Evolutionary conservation across 352 stramenopile species (phyloP).

Genomic region (Globisporangium carolinianum): DNA sequence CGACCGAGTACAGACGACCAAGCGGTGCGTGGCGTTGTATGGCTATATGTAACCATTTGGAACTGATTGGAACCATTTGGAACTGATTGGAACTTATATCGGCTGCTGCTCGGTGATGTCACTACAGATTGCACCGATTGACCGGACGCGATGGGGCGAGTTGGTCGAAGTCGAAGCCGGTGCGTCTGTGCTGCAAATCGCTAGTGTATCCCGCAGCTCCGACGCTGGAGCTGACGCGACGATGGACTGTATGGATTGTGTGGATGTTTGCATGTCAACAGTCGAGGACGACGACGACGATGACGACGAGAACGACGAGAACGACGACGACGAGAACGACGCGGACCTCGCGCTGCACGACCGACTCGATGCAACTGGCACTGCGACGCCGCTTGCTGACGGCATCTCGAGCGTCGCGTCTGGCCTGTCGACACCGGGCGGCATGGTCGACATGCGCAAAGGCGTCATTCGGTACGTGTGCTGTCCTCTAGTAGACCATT

Average conservation of each 20-base stretch:
- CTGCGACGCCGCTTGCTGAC: slow-evolving; percentile 50
- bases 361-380: slow-evolving; percentile 44
- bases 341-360: slow-evolving; percentile 21
- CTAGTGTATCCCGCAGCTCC: too few species aligned
- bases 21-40: too few species aligned
- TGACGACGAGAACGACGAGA: slow-evolving; percentile 41
- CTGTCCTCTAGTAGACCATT: too few species aligned
- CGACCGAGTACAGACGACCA: slow-evolving; percentile 24
- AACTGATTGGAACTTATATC: too few species aligned
- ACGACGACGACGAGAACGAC: slow-evolving; percentile 24
- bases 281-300: neutral
- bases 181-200: neutral
- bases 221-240: too few species aligned
- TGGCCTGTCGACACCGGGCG: slow-evolving; percentile 58
- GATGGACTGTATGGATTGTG: too few species aligned
- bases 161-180: slow-evolving; percentile 52
- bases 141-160: slow-evolving; percentile 65
- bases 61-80: too few species aligned
- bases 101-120: too few species aligned
- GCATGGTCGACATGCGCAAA: slow-evolving; percentile 73
- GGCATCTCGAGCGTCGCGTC: slow-evolving; percentile 65
- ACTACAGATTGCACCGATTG: slow-evolving; percentile 26
- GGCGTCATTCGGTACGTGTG: slow-evolving; percentile 34
- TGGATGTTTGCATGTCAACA: too few species aligned
- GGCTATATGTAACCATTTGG: too few species aligned